phyloP scores from a whole-genome alignment of 768 basidiomycete genomes.

The Lactifluus rugatus region DNA sequence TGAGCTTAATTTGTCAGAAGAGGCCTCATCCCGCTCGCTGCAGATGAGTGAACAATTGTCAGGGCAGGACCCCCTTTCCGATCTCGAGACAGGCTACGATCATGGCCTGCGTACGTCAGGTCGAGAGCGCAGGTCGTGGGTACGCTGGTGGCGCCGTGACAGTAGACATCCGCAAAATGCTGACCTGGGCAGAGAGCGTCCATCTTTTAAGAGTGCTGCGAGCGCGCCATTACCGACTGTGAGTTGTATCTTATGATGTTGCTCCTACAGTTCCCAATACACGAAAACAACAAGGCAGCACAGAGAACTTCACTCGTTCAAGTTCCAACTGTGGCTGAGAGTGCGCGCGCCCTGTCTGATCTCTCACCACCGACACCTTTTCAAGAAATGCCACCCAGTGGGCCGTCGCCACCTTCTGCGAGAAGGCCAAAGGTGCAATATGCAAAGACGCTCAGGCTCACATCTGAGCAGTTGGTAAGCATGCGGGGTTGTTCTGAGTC shows the following conservation, averaged over 20 bases:
- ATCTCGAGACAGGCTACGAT: slow-evolving; percentile 8
- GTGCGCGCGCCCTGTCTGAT: background rate
- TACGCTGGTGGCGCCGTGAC: slow-evolving; percentile 75
- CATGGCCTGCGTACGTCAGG: background rate
- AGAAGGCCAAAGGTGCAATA: slow-evolving; percentile 41
- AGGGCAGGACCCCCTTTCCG: slow-evolving; percentile 2
- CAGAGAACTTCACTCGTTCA: background rate
- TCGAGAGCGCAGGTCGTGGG: slow-evolving; percentile 50
- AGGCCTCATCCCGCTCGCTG: background rate
- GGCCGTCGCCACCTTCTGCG: background rate
- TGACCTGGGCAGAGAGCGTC: background rate
- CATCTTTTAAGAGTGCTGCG: background rate
- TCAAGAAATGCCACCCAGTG: background rate
- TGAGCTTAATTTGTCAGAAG: slow-evolving; percentile 4
- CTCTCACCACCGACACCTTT: background rate
- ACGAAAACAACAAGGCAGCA: background rate
- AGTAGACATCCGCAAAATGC: slow-evolving; percentile 14
- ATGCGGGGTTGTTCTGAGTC: background rate
- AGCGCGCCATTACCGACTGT: background rate
- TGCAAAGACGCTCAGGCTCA: slow-evolving; percentile 86
- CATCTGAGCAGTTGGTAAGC: slow-evolving; percentile 87
- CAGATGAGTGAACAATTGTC: background rate
- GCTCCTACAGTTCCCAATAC: background rate
- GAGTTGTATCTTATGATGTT: background rate
- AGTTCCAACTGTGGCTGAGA: background rate